Evolutionary conservation across 2,329 filamentous ascomycete species (phyloP).

Genomic region (Aspergillus caelatus): DNA sequence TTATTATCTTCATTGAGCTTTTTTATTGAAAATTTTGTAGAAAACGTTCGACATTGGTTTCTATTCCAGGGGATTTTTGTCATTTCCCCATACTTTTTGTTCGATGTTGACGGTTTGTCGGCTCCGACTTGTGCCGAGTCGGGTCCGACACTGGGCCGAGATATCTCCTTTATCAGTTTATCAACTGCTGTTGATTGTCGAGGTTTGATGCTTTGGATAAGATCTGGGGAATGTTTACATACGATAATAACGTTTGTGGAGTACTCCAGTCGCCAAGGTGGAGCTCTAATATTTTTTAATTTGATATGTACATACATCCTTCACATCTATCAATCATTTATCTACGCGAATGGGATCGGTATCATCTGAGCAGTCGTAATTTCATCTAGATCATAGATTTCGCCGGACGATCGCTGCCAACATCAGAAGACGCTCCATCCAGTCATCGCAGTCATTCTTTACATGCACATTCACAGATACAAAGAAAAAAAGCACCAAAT

Average conservation of each 20-base stretch:
- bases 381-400: slow-evolving; percentile 20
- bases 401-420: slow-evolving; percentile 4
- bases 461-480: neutral
- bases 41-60: neutral
- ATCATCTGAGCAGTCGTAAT: neutral
- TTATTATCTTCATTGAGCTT: too few species aligned
- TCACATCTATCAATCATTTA: neutral
- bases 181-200: neutral
- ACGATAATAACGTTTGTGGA: too few species aligned
- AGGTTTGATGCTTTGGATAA: neutral
- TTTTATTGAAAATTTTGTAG: too few species aligned
- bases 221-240: neutral
- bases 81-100: neutral
- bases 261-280: too few species aligned
- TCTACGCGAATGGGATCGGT: neutral
- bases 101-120: neutral
- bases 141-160: neutral
- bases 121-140: neutral
- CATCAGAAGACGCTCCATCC: slow-evolving; percentile 1
- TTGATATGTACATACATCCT: neutral
- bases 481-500: neutral
- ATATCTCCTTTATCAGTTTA: neutral
- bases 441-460: neutral
- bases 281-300: neutral
- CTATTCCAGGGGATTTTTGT: neutral